Conservation (phyloP, 495 filamentous ascomycete genomes). For the Umbilicaria muhlenbergii region DNA sequence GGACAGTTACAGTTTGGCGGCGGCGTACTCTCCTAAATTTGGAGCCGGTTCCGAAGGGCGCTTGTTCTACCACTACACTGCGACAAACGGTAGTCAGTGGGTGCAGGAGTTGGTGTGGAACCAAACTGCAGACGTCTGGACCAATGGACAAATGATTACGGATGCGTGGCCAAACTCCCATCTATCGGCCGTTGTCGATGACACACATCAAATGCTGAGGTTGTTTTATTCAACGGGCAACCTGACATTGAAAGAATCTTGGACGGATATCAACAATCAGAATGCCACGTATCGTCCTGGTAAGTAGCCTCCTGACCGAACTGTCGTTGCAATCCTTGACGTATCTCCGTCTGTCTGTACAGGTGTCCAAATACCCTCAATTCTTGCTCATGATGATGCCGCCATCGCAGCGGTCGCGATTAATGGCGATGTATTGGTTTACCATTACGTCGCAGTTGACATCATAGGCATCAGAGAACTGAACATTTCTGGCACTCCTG, state of each 20-base stretch:
- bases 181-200: conserved; percentile 7
- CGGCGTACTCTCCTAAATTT: conserved; percentile 11
- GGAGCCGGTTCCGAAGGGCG: conserved; percentile 7
- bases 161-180: conserved; percentile 6
- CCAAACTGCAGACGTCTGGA: conserved; percentile 10
- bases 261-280: background rate
- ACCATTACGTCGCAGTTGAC: conserved; percentile 6
- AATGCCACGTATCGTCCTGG: conserved; percentile 1
- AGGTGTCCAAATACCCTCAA: background rate
- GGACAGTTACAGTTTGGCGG: conserved; percentile 11
- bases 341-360: no score
- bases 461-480: conserved; percentile 9
- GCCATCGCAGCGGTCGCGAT: conserved; percentile 9
- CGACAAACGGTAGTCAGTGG: conserved; percentile 5
- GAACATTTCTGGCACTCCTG: conserved; percentile 6
- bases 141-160: conserved; percentile 1
- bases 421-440: conserved; percentile 9
- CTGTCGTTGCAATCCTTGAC: no score
- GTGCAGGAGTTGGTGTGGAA: conserved; percentile 14
- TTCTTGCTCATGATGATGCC: conserved; percentile 7
- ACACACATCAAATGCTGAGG: conserved; percentile 5
- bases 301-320: background rate
- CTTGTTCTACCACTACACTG: conserved; percentile 10
- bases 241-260: conserved; percentile 7
- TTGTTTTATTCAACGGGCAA: conserved; percentile 8